Evolutionary conservation across 306 rosid genomes (phyloP).

Genomic region (Cicer judaicum): DNA sequence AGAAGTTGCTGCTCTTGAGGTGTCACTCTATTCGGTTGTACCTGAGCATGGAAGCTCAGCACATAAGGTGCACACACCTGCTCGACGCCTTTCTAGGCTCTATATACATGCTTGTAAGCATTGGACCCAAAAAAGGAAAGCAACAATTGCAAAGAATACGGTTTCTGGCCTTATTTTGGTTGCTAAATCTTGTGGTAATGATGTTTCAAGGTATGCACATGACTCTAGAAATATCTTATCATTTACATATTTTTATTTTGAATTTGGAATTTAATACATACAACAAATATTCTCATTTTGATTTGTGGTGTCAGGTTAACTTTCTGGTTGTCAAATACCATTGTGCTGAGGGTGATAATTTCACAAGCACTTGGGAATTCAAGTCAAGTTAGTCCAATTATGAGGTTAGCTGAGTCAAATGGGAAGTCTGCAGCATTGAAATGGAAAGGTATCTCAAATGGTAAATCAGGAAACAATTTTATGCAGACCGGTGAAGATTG

Average conservation of each 20-base stretch:
- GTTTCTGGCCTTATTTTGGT: conserved; percentile 90
- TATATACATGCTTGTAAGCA: conserved; percentile 87
- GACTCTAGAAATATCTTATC: conserved; percentile 20
- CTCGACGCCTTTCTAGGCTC: conserved; percentile 94
- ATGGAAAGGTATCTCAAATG: conserved; percentile 62
- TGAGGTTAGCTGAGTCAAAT: conserved; percentile 57
- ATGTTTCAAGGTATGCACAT: conserved; percentile 78
- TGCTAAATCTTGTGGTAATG: conserved; percentile 94
- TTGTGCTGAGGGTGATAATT: conserved; percentile 82
- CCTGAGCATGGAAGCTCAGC: conserved; percentile 99
- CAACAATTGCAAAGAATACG: conserved; percentile 73
- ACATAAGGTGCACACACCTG: conserved; percentile 97
- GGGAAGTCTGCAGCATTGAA: conserved; percentile 55
- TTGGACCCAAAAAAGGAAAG: conserved; percentile 72
- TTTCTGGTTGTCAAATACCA: conserved; percentile 87
- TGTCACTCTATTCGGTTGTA: conserved; percentile 84
- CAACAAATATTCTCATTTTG: conserved; percentile 38
- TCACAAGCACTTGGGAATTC: conserved; percentile 78
- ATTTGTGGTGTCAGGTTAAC: conserved; percentile 66
- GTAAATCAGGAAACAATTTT: conserved; percentile 60
- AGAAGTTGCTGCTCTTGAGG: conserved; percentile 98
- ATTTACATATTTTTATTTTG: not conserved
- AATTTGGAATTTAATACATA: not conserved
- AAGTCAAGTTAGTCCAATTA: conserved; percentile 54
- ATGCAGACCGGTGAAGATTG: conserved; percentile 68